Evolutionary conservation across 163 green algal species (phyloP).

Genomic region (Chloromonas sp.): DNA sequence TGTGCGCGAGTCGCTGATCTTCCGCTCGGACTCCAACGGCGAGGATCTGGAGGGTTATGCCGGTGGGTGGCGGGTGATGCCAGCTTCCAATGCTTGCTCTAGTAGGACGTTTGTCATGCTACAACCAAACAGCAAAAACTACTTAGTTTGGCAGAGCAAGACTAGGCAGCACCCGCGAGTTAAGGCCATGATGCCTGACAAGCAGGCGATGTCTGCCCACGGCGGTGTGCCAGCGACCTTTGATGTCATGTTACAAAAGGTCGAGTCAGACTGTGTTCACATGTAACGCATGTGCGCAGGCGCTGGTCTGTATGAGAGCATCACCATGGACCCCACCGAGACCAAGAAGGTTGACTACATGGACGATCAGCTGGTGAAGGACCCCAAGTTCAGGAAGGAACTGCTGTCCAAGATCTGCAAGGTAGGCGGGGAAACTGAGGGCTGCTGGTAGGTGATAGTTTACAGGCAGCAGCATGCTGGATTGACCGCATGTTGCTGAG

Average conservation of each 20-base stretch:
- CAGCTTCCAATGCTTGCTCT: not conserved
- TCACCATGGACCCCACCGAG: conserved; percentile 77
- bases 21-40: conserved; percentile 95
- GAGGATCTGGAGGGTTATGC: conserved; percentile 97
- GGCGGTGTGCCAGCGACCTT: no score
- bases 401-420: conserved; percentile 54
- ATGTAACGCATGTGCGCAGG: conserved; percentile 35
- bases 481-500: not conserved
- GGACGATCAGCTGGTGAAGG: conserved; percentile 60
- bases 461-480: not conserved
- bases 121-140: no score
- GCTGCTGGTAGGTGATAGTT: not conserved
- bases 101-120: no score
- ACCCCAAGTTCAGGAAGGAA: conserved; percentile 56
- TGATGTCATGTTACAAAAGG: no score
- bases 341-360: conserved; percentile 77
- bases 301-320: conserved; percentile 95
- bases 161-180: no score
- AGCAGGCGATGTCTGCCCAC: no score
- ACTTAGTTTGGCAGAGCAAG: no score
- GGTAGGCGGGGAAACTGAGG: not conserved
- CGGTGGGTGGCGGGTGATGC: conserved; percentile 57
- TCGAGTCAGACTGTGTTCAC: no score
- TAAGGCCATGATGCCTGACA: no score
- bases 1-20: conserved; percentile 90